phyloP scores from a whole-genome alignment of 768 basidiomycete genomes.

The Suillus luteus region DNA sequence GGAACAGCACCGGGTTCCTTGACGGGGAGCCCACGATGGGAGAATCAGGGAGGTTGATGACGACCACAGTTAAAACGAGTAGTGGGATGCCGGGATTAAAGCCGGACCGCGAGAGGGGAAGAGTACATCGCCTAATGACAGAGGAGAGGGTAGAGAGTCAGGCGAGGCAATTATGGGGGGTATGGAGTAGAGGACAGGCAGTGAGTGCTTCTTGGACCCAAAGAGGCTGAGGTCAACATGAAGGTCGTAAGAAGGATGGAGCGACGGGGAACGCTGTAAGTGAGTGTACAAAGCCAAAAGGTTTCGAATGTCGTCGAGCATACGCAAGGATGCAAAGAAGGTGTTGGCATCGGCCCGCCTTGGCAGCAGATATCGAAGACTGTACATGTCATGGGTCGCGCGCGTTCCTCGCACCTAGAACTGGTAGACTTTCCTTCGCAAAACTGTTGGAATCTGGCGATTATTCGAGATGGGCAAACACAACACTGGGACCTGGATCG shows the following conservation, averaged over 20 bases:
- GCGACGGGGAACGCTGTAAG: neutral
- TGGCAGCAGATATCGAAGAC: neutral
- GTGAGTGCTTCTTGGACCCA: neutral
- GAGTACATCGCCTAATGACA: neutral
- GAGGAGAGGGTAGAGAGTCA: neutral
- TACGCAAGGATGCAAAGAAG: neutral
- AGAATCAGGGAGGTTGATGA: neutral
- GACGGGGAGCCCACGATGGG: neutral
- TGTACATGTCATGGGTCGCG: neutral
- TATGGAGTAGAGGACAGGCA: neutral
- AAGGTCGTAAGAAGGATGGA: neutral
- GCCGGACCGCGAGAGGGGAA: neutral
- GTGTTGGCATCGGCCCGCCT: neutral
- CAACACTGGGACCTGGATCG: constrained; percentile 38
- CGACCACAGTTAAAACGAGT: neutral
- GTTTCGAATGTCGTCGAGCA: neutral
- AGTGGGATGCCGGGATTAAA: neutral
- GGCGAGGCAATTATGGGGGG: neutral
- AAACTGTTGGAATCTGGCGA: constrained; percentile 6
- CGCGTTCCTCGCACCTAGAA: neutral
- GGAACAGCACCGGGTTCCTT: neutral
- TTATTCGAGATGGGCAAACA: constrained; percentile 27
- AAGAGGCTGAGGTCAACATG: neutral
- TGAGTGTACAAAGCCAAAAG: neutral
- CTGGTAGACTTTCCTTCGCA: constrained; percentile 13